Evolutionary conservation across 2,329 filamentous ascomycete species (phyloP).

Genomic region (Neoascochyta sp.): DNA sequence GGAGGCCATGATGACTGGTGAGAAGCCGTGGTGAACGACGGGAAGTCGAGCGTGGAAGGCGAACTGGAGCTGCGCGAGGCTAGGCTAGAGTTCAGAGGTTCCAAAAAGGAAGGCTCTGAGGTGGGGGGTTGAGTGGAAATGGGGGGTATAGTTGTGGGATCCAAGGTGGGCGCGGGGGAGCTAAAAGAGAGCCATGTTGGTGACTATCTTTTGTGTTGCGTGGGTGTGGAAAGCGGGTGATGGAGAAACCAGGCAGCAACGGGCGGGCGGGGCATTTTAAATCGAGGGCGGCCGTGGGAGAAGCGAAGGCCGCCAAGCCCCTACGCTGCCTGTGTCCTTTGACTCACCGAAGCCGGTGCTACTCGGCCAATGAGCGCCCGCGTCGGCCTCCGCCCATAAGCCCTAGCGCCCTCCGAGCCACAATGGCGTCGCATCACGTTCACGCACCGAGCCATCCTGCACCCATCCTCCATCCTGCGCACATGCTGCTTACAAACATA

Average conservation of each 20-base stretch:
- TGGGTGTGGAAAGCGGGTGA: slow-evolving; percentile 19
- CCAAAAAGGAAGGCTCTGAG: slow-evolving; percentile 42
- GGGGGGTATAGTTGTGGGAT: slow-evolving; percentile 20
- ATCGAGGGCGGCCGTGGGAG: slow-evolving; percentile 8
- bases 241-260: slow-evolving; percentile 32
- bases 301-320: slow-evolving; percentile 19
- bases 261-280: slow-evolving; percentile 25
- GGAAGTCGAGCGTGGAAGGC: slow-evolving; percentile 59
- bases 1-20: slow-evolving; percentile 72
- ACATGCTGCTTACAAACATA: no score
- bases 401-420: slow-evolving; percentile 4
- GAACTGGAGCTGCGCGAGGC: slow-evolving; percentile 58
- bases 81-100: slow-evolving; percentile 63
- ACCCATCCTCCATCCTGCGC: no score
- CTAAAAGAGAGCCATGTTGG: slow-evolving; percentile 40
- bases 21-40: slow-evolving; percentile 81
- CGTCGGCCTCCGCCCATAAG: slow-evolving; percentile 3
- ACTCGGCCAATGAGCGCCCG: slow-evolving; percentile 4
- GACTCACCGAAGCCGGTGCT: slow-evolving; percentile 9
- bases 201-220: slow-evolving; percentile 30
- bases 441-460: no score
- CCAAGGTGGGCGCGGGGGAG: slow-evolving; percentile 30
- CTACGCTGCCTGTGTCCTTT: slow-evolving; percentile 12
- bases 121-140: slow-evolving; percentile 24
- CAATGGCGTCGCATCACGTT: slow-evolving; percentile 8